phyloP scores from a whole-genome alignment of 2,329 filamentous ascomycete genomes.

The Torrubiella hemipterigena region DNA sequence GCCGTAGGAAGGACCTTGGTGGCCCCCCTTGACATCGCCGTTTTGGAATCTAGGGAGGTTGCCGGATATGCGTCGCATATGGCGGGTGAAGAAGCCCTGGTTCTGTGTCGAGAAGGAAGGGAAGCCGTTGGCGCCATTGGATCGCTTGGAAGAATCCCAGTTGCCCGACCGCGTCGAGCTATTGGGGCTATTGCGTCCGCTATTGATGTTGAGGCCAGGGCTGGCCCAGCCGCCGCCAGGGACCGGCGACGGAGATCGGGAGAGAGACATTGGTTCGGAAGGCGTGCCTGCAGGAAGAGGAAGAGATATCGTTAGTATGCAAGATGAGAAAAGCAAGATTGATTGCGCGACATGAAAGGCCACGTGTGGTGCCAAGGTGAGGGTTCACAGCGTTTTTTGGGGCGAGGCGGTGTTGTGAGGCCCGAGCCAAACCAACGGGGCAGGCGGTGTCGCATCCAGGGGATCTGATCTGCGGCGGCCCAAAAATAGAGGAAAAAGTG shows the following conservation, averaged over 20 bases:
- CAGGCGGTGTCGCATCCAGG: no score
- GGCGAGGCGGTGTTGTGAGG: no score
- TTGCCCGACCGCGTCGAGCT: constrained; percentile 48
- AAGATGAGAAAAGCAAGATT: neutral
- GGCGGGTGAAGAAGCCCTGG: constrained; percentile 76
- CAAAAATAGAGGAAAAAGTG: no score
- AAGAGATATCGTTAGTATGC: constrained; percentile 14
- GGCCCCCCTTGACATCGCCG: constrained; percentile 36
- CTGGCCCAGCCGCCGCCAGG: constrained; percentile 82
- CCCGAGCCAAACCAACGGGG: no score
- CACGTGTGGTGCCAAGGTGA: neutral
- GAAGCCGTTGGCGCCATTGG: constrained; percentile 62
- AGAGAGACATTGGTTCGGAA: constrained; percentile 61
- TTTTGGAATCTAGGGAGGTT: constrained; percentile 63
- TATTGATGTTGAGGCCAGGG: constrained; percentile 63
- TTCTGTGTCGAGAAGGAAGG: constrained; percentile 71
- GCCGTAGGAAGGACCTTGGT: constrained; percentile 43
- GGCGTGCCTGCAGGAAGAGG: constrained; percentile 35
- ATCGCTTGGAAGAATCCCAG: constrained; percentile 75
- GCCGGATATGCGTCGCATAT: constrained; percentile 70
- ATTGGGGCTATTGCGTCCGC: constrained; percentile 56
- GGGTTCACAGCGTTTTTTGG: neutral
- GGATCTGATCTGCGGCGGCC: no score
- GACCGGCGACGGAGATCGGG: constrained; percentile 76
- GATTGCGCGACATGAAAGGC: neutral